Base-by-base conservation (phyloP, 345 rosid genomes). In the Pelargonium nanum region DNA sequence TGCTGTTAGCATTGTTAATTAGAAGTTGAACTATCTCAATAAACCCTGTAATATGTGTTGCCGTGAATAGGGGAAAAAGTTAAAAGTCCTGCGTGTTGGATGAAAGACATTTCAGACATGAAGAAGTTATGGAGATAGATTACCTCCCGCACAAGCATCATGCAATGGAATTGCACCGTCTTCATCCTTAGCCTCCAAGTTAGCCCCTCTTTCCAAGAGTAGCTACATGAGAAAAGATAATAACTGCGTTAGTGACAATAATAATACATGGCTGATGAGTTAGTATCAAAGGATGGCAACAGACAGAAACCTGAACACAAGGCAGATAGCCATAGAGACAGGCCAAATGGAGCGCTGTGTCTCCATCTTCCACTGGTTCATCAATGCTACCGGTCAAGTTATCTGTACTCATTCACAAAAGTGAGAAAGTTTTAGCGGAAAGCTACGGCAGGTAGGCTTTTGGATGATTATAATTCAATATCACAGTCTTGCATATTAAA, bases 121-220 rank as follows among this genome's bases (percentile, higher is more conserved):
- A 56, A 21, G 40, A 66, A 17, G 19, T 64, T 44, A 9, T n/a
- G 19, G 6, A 28, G 20, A 51, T 10, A 53, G 58, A 67, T 72
- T 68, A 92, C 97, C 97, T 73, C 93, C 87, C 0, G 95, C 94
- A 77, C 88, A 87, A 57, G 94, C 96, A 83, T 89, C 99, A 61
- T 93, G 99, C 58, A 93, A 62, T 69, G 99, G 97, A 72, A 93
- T 65, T 0, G 94, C 97, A 45, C 96, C 99, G 13, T 93, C 97
- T 76, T 87, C 97, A 68, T 93, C 99, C 77, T 73, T 81, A 23
- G 80, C 79, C 72, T 93, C 99, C 65, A 93, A 59, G 68, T 75
- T 64, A 68, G 97, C 97, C 26, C 97, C 99, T 78, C 91, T 82
- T 59, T 84, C 97, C 70, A 87, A 19, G 51, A 93, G 97, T 30